Evolutionary conservation across 2,329 filamentous ascomycete genomes (phyloP).

Genomic region (Geosmithia putterillii): DNA sequence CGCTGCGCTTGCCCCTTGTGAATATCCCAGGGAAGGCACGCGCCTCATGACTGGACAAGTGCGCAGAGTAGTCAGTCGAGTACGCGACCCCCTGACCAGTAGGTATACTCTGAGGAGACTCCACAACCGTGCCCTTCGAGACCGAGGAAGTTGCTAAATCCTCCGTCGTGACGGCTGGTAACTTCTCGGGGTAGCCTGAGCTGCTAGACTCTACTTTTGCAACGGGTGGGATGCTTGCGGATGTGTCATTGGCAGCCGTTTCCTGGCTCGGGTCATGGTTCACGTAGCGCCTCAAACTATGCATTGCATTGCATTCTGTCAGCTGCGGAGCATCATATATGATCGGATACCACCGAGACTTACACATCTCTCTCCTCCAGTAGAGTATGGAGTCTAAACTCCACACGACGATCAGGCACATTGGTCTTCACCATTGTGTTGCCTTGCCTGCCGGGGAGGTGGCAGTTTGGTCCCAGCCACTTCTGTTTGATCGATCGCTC

Average conservation of each 20-base stretch:
- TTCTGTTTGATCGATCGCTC: conserved; percentile 79
- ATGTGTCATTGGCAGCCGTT: neutral
- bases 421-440: conserved; percentile 96
- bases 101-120: neutral
- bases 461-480: conserved; percentile 75
- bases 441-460: conserved; percentile 66
- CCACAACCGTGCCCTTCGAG: neutral
- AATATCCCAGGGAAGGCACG: conserved; percentile 54
- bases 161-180: neutral
- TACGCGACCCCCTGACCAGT: neutral
- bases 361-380: conserved; percentile 76
- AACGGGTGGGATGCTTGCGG: neutral
- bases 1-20: conserved; percentile 30
- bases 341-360: conserved; percentile 18
- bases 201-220: neutral
- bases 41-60: conserved; percentile 3
- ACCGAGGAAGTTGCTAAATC: neutral
- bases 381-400: conserved; percentile 79
- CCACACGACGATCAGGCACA: conserved; percentile 83
- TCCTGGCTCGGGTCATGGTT: conserved; percentile 12
- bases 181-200: neutral
- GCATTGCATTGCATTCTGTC: neutral
- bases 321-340: neutral
- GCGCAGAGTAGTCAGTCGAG: conserved; percentile 1
- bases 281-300: conserved; percentile 31